Conservation (phyloP, 1,139 yeast species). For the Lodderomyces beijingensis region DNA sequence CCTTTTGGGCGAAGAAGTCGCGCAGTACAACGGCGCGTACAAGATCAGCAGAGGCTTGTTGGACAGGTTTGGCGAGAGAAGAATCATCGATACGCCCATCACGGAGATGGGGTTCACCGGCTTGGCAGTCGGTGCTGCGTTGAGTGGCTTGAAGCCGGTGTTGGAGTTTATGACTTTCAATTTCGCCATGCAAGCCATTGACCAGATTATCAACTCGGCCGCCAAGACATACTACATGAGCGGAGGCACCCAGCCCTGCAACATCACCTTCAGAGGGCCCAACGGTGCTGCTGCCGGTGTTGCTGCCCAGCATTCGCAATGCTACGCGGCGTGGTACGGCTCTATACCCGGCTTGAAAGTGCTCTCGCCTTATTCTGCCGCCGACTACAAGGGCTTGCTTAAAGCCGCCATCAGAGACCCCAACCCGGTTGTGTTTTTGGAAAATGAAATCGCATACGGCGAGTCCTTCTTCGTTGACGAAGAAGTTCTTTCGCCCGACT, state of each 20-base stretch:
- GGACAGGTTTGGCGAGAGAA: constrained; percentile 95
- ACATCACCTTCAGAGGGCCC: constrained; percentile 97
- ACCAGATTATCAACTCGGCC: constrained; percentile 96
- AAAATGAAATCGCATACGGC: constrained; percentile 93
- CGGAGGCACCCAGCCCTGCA: constrained; percentile 97
- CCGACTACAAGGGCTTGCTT: constrained; percentile 91
- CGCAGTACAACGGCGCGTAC: constrained; percentile 98
- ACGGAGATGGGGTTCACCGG: constrained; percentile 99
- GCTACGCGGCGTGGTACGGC: constrained; percentile 97
- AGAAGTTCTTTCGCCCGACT: constrained; percentile 85
- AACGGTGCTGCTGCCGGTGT: constrained; percentile 99
- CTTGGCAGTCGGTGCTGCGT: constrained; percentile 93
- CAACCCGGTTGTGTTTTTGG: constrained; percentile 93
- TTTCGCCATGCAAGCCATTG: constrained; percentile 99
- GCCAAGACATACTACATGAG: constrained; percentile 99
- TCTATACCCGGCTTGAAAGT: constrained; percentile 97
- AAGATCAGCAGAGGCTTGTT: constrained; percentile 93
- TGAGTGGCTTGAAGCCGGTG: constrained; percentile 94
- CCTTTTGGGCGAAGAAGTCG: constrained; percentile 98
- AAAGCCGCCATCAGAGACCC: constrained; percentile 98
- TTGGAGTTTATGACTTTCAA: constrained; percentile 99
- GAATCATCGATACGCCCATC: constrained; percentile 96
- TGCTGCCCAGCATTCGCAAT: constrained; percentile 99
- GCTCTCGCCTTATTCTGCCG: constrained; percentile 90
- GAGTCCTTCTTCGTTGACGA: constrained; percentile 87